Base-by-base conservation (phyloP, 805 yeast species). In the Myxozyma neglecta region DNA sequence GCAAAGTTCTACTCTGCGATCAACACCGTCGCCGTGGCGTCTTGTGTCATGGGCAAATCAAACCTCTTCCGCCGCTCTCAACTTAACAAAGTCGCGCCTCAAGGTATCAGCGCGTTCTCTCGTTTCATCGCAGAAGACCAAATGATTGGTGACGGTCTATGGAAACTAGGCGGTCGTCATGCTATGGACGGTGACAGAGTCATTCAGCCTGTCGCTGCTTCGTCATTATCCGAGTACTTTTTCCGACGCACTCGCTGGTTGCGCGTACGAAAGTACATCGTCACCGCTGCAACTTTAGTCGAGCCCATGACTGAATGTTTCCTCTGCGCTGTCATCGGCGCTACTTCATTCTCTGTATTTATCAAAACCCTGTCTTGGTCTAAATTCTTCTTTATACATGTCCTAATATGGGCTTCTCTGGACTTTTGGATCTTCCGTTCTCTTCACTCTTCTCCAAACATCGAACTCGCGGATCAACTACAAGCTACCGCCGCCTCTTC, bases 1-100 rank as follows among this genome's bases (percentile, higher is more conserved):
- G 85, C 92, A 56, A 89, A 89, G 74, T 90, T 91, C 72, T 90
- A 90, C 72, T 85, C 86, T 6, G 85, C 90, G 37, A 83, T 90
- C 70, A 90, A 90, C 72, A 83, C 85, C 62, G 75, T 87, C 9
- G 82, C 86, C 5, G 74, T 89, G 39, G 96, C 96, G 0, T 96
- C 97, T 0, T 90, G 97, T 74, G 94, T 90, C 47, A 90, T 88
- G 78, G 97, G 97, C 9, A 90, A 91, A 71, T 88, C 94, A 8
- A 90, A 90, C 70, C 68, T 90, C 55, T 91, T 88, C 73, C 78
- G 92, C 20, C 78, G 84, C 49, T 83, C 89, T 0, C 88, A 83
- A 57, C 74, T 90, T 32, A 71, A 75, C 16, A 74, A 73, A 16
- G 63, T 59, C 16, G 64, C 65, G 11, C 63, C 68, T 16, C 74